Conservation (phyloP, 2,329 filamentous ascomycete species). For the Microcyclospora pomicola region DNA sequence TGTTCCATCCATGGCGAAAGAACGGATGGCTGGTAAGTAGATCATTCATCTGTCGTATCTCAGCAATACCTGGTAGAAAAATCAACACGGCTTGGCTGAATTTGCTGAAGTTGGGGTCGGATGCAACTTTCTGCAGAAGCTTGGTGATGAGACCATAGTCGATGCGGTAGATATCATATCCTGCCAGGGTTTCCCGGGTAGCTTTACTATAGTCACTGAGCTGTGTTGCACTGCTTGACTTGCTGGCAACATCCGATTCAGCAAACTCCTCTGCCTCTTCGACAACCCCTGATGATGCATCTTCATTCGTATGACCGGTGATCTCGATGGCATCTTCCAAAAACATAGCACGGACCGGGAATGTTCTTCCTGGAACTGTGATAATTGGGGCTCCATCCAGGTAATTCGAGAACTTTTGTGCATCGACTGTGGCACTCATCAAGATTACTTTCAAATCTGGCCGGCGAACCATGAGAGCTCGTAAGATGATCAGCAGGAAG, state of each 20-base stretch:
- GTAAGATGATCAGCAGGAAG: constrained; percentile 83
- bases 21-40: constrained; percentile 62
- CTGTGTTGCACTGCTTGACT: constrained; percentile 47
- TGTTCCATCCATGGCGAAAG: constrained; percentile 65
- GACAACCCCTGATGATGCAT: constrained; percentile 39
- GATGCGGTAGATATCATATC: constrained; percentile 81
- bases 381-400: constrained; percentile 74
- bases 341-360: constrained; percentile 76
- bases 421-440: constrained; percentile 96
- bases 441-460: constrained; percentile 82
- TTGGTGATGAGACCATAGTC: constrained; percentile 77
- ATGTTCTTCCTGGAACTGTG: constrained; percentile 83
- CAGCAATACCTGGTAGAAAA: constrained; percentile 86
- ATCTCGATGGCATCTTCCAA: constrained; percentile 86
- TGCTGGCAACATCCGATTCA: constrained; percentile 22
- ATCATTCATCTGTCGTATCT: constrained; percentile 57
- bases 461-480: constrained; percentile 61
- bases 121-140: constrained; percentile 63
- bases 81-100: constrained; percentile 90
- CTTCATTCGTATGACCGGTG: constrained; percentile 56
- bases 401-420: constrained; percentile 79
- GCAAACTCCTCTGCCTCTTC: constrained; percentile 34
- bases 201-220: constrained; percentile 60
- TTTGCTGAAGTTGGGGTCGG: constrained; percentile 46
- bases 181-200: constrained; percentile 60